phyloP scores from a whole-genome alignment of 2,329 filamentous ascomycete species.

The Plenodomus lindquistii region DNA sequence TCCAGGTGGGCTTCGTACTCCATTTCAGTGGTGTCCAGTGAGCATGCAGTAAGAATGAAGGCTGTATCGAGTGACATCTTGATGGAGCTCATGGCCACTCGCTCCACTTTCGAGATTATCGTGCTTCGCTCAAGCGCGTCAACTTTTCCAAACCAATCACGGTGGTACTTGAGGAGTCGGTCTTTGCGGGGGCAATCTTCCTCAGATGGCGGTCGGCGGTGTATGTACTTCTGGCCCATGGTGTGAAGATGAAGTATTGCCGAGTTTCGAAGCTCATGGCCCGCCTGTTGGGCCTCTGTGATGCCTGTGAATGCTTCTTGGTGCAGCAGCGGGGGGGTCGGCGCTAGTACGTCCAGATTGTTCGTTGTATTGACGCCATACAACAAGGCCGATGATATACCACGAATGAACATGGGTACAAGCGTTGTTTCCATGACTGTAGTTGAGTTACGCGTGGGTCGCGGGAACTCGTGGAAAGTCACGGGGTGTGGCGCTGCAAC shows the following conservation, averaged over 20 bases:
- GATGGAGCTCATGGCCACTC: slow-evolving; percentile 14
- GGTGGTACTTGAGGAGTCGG: slow-evolving; percentile 18
- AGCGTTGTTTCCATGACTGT: slow-evolving; percentile 19
- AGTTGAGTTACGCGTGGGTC: not conserved
- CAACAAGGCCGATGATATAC: slow-evolving; percentile 20
- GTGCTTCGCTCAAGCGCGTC: slow-evolving; percentile 4
- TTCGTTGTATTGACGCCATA: slow-evolving; percentile 20
- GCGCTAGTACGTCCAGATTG: slow-evolving; percentile 4
- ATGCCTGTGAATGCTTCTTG: slow-evolving; percentile 10
- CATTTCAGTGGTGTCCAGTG: slow-evolving; percentile 9
- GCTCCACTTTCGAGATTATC: slow-evolving; percentile 13
- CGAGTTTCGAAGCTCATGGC: slow-evolving; percentile 26
- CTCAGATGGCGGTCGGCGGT: not conserved
- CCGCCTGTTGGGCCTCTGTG: slow-evolving; percentile 18
- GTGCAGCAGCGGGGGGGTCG: slow-evolving; percentile 2
- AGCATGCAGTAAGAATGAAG: slow-evolving; percentile 13
- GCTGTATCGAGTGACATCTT: slow-evolving; percentile 17
- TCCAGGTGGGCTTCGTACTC: slow-evolving; percentile 19
- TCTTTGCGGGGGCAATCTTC: slow-evolving; percentile 10
- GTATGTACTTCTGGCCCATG: slow-evolving; percentile 2
- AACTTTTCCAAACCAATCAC: slow-evolving; percentile 14
- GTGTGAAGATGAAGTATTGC: slow-evolving; percentile 14
- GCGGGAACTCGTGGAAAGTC: not conserved
- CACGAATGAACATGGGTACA: slow-evolving; percentile 25
- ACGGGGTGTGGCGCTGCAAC: not conserved